These are phyloP conservation scores for Neurospora sp. DNA, from an alignment of 495 filamentous ascomycete genomes.

Conservation along the genomic window DNA sequence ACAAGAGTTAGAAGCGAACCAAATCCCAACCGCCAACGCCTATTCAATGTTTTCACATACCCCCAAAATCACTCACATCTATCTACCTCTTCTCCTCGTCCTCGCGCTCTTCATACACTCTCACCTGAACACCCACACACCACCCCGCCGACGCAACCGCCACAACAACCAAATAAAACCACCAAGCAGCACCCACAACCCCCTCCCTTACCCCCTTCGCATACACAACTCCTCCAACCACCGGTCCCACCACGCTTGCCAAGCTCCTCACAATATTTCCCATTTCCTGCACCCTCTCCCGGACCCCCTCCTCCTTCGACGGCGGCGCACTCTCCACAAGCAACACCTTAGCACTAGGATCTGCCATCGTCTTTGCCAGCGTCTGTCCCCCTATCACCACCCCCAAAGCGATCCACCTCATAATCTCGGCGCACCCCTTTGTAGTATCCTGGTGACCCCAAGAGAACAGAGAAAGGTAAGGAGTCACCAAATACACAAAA, in stretches of 20 bases:
- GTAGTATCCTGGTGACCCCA: constrained; percentile 1
- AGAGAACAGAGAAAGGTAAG: constrained; percentile 56
- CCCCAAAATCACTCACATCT: background rate
- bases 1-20: background rate
- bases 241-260: constrained; percentile 55
- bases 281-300: constrained; percentile 62
- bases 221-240: constrained; percentile 53
- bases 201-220: constrained; percentile 55
- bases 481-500: constrained; percentile 52
- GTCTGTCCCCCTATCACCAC: constrained; percentile 57
- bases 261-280: constrained; percentile 52
- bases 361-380: constrained; percentile 58
- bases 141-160: constrained; percentile 10
- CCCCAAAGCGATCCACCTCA: constrained; percentile 44
- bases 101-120: background rate
- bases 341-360: constrained; percentile 58
- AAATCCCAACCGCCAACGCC: background rate
- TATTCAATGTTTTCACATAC: background rate
- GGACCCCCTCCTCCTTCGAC: constrained; percentile 43
- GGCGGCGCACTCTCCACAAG: constrained; percentile 57
- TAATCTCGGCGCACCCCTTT: background rate
- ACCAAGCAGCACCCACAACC: constrained; percentile 61
- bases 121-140: constrained; percentile 4
- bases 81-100: background rate
- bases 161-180: constrained; percentile 38